A percentile compares a stretch with the other conserved stretches of the same genome.
Conservation (phyloP, 2,329 filamentous ascomycete genomes). For the Nannizziopsis barbatae region DNA sequence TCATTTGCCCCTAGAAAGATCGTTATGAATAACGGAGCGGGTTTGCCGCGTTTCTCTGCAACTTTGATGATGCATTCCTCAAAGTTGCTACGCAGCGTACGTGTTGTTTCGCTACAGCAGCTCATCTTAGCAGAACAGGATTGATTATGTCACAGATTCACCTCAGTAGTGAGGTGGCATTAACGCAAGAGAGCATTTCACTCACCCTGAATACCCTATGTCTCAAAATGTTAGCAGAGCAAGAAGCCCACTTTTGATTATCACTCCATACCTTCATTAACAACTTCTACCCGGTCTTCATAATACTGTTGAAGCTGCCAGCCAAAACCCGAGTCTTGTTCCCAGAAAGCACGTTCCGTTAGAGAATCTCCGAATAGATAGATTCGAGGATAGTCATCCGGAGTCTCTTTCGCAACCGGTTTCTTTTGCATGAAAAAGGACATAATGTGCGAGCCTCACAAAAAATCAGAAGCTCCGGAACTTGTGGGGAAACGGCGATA, state of each 20-base stretch:
- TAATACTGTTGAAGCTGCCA: conserved; percentile 16
- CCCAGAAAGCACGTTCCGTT: conserved; percentile 15
- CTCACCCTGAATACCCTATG: conserved; percentile 17
- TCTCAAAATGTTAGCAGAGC: background rate
- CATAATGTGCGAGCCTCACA: too few relatives aligned
- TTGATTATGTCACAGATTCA: background rate
- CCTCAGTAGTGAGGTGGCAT: too few relatives aligned
- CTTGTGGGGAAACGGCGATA: too few relatives aligned
- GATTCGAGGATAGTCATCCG: conserved; percentile 16
- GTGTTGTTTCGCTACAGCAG: conserved; percentile 14
- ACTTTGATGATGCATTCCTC: conserved; percentile 10
- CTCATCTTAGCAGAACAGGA: background rate
- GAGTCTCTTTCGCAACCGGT: background rate
- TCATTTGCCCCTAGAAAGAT: conserved; percentile 34
- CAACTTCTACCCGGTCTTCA: conserved; percentile 17
- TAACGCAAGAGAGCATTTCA: background rate
- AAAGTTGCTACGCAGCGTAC: conserved; percentile 13
- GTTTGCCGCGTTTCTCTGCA: conserved; percentile 13
- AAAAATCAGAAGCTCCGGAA: too few relatives aligned
- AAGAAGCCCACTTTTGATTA: background rate
- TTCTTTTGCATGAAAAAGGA: too few relatives aligned
- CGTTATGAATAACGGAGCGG: conserved; percentile 29
- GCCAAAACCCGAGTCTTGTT: conserved; percentile 16
- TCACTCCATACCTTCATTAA: conserved; percentile 15
- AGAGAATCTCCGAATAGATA: conserved; percentile 20